phyloP scores from a whole-genome alignment of 345 rosid genomes.

The Chamaenerion angustifolium region DNA sequence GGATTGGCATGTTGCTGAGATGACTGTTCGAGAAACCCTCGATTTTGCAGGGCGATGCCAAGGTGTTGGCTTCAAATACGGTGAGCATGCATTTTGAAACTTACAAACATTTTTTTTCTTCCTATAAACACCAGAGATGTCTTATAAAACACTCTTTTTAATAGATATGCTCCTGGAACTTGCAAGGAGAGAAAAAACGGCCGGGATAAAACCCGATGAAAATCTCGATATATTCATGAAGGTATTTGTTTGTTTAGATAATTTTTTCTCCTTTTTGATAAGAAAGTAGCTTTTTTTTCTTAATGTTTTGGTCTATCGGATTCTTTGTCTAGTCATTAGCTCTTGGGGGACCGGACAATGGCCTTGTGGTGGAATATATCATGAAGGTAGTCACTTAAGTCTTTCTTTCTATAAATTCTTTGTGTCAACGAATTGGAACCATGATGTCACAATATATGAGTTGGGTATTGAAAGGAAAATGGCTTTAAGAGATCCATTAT shows the following conservation, averaged over 20 bases:
- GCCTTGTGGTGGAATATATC: constrained; percentile 75
- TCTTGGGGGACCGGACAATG: constrained; percentile 75
- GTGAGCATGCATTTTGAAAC: constrained; percentile 22
- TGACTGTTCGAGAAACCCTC: constrained; percentile 22
- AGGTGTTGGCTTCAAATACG: constrained; percentile 90
- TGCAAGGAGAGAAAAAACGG: constrained; percentile 65
- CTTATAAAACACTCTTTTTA: not conserved
- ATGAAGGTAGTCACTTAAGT: constrained; percentile 63
- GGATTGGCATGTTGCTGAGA: constrained; percentile 11
- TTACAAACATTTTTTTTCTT: not conserved
- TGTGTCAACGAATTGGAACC: no score
- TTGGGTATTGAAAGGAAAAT: no score
- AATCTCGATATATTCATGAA: constrained; percentile 78
- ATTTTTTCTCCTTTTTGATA: not conserved
- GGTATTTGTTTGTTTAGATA: constrained; percentile 17
- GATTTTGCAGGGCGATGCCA: constrained; percentile 92
- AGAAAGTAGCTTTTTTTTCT: constrained; percentile 3
- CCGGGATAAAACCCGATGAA: constrained; percentile 67
- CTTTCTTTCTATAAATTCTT: not conserved
- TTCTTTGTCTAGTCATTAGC: constrained; percentile 54
- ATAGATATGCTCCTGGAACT: constrained; percentile 59
- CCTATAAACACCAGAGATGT: constrained; percentile 2
- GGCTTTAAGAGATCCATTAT: no score
- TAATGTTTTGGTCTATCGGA: not conserved
- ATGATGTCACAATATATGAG: no score